Percentiles rank a stretch among this genome's conserved stretches.
Evolutionary conservation across 2,329 filamentous ascomycete genomes (phyloP).

Genomic region (Knufia fluminis): DNA sequence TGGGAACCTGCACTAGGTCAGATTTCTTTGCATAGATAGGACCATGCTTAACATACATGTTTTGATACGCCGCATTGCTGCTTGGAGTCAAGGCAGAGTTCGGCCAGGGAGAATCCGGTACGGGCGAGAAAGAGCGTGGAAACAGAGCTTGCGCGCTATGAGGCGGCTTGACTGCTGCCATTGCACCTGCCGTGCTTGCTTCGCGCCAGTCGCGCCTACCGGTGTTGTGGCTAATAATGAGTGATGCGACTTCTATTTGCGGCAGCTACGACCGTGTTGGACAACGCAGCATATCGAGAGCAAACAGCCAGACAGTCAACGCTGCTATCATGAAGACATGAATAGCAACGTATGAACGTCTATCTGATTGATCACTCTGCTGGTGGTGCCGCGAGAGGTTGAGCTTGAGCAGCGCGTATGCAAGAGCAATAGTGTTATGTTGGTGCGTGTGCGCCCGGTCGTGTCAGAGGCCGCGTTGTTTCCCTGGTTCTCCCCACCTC

Average conservation of each 20-base stretch:
- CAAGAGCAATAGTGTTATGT: not conserved
- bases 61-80: conserved; percentile 1
- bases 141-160: not conserved
- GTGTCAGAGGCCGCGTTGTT: conserved; percentile 4
- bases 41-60: conserved; percentile 7
- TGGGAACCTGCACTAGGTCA: conserved; percentile 1
- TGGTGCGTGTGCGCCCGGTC: not conserved
- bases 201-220: not conserved
- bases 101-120: conserved; percentile 8
- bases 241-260: not conserved
- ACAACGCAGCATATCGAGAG: conserved; percentile 5
- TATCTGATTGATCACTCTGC: not conserved
- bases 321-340: conserved; percentile 7
- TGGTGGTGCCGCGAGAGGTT: not conserved
- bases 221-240: not conserved
- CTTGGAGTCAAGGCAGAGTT: conserved; percentile 8
- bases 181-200: not conserved
- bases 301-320: not conserved
- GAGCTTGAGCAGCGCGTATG: conserved; percentile 6
- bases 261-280: not conserved
- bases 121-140: conserved; percentile 1
- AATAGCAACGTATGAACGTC: conserved; percentile 7
- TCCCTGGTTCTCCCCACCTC: not conserved
- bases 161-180: conserved; percentile 4
- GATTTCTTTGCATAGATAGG: not conserved